Evolutionary conservation across 345 rosid genomes (phyloP).

Genomic region (Aquilaria sinensis): DNA sequence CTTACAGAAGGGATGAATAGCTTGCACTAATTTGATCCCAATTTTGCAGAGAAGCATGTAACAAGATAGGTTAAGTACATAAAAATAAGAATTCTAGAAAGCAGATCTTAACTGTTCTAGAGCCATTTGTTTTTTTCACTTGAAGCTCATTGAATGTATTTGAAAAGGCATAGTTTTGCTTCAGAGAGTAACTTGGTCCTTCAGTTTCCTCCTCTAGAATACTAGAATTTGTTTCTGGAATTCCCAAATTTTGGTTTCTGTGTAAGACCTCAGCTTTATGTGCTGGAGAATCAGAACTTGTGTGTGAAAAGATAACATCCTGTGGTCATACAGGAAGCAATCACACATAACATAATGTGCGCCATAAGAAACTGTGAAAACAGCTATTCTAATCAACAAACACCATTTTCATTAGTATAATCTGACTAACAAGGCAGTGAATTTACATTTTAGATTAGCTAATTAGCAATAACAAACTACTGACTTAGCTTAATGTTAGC

Average conservation of each 20-base stretch:
- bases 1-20: neutral
- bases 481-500: too few species aligned
- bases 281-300: constrained; percentile 21
- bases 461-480: too few species aligned
- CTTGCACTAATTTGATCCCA: neutral
- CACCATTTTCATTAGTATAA: too few species aligned
- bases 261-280: constrained; percentile 3
- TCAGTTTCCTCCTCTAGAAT: constrained; percentile 17
- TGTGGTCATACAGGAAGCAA: neutral
- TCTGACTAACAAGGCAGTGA: too few species aligned
- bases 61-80: neutral
- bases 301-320: constrained; percentile 17
- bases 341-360: too few species aligned
- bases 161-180: constrained; percentile 8
- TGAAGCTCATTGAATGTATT: constrained; percentile 23
- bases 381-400: too few species aligned
- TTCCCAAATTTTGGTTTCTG: constrained; percentile 18
- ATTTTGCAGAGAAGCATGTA: neutral
- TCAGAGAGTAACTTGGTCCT: constrained; percentile 15
- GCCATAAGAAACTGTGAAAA: too few species aligned
- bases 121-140: constrained; percentile 19
- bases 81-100: constrained; percentile 2
- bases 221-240: constrained; percentile 16
- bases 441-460: too few species aligned
- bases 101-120: constrained; percentile 27